Conservation (phyloP, 2,329 filamentous ascomycete species). For the Fusarium zealandicum region DNA sequence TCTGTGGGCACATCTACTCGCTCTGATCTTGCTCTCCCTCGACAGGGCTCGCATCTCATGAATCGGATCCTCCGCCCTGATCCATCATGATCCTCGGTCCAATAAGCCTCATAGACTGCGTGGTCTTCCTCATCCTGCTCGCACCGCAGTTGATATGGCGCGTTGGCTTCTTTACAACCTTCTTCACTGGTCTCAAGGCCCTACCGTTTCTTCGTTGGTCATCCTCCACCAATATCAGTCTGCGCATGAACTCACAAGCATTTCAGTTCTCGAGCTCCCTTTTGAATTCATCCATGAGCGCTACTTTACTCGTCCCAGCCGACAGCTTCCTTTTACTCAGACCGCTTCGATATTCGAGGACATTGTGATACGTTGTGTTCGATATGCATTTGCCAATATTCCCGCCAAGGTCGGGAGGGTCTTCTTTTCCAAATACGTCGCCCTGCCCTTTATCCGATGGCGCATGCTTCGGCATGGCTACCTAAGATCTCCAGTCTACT, state of each 20-base stretch:
- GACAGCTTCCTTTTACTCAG: conserved; percentile 67
- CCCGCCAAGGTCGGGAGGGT: conserved; percentile 73
- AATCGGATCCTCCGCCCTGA: not conserved
- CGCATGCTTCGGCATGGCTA: conserved; percentile 78
- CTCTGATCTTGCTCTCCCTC: not conserved
- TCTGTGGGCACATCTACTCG: not conserved
- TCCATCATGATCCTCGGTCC: conserved; percentile 73
- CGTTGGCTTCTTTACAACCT: conserved; percentile 67
- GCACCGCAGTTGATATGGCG: conserved; percentile 74
- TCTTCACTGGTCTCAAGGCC: conserved; percentile 64
- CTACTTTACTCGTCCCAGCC: conserved; percentile 39
- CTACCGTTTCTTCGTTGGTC: conserved; percentile 74
- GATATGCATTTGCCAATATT: conserved; percentile 78
- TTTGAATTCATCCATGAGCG: conserved; percentile 44
- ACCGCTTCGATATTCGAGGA: conserved; percentile 78
- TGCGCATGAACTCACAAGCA: conserved; percentile 24
- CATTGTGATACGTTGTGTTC: conserved; percentile 76
- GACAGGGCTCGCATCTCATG: conserved; percentile 11
- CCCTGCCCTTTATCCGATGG: conserved; percentile 76
- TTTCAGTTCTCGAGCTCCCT: conserved; percentile 42
- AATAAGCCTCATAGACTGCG: conserved; percentile 78
- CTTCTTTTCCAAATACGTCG: conserved; percentile 78
- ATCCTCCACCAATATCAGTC: not conserved
- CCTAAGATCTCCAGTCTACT: conserved; percentile 66
- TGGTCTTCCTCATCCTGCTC: conserved; percentile 75